phyloP scores from a whole-genome alignment of 2,329 filamentous ascomycete genomes.

The Diplodia corticola region DNA sequence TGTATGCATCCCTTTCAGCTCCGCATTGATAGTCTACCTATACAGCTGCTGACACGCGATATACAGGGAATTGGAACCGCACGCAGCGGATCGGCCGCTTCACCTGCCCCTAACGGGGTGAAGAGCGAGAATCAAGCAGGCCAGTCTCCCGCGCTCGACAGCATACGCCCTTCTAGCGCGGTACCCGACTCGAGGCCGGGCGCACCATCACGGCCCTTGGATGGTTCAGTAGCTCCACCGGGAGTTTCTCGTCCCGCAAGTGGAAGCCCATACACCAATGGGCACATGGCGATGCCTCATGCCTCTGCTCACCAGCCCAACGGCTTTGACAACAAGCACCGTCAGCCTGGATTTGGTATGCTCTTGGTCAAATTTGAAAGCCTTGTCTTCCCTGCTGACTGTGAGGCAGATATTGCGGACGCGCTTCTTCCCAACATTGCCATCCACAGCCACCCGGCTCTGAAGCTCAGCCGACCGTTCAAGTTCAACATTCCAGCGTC shows the following conservation, averaged over 20 bases:
- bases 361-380: too few species aligned
- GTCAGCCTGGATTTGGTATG: constrained; percentile 19
- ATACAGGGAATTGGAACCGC: constrained; percentile 31
- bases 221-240: constrained; percentile 43
- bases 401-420: neutral
- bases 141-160: constrained; percentile 47
- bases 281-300: neutral
- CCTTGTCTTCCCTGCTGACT: neutral
- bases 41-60: constrained; percentile 22
- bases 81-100: constrained; percentile 42
- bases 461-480: constrained; percentile 63
- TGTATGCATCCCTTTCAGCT: constrained; percentile 28
- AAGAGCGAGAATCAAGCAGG: constrained; percentile 42
- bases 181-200: constrained; percentile 33
- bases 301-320: neutral
- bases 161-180: constrained; percentile 40
- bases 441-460: constrained; percentile 60
- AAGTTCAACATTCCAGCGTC: constrained; percentile 66
- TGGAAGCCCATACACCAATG: constrained; percentile 42
- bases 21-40: constrained; percentile 14
- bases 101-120: constrained; percentile 35
- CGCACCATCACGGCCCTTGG: constrained; percentile 28
- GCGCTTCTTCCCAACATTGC: constrained; percentile 17
- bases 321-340: constrained; percentile 27
- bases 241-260: constrained; percentile 39